Evolutionary conservation across 176 grass and related monocot genomes (phyloP).

Genomic region (Triticum timopheevii): DNA sequence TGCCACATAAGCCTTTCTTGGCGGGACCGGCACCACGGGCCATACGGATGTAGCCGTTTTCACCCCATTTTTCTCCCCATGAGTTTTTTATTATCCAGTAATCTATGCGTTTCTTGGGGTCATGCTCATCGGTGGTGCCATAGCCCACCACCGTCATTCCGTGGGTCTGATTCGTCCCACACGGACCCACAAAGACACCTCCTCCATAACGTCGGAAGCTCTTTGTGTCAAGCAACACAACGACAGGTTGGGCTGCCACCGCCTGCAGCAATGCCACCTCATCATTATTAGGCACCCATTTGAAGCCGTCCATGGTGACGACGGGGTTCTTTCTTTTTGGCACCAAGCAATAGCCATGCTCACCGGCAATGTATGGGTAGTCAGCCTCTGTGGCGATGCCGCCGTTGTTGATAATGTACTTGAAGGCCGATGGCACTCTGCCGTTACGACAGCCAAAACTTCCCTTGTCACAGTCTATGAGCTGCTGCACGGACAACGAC

Average conservation of each 20-base stretch:
- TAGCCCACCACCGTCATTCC: conserved; percentile 25
- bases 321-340: too few species aligned
- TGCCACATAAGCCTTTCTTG: conserved; percentile 27
- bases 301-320: too few species aligned
- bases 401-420: too few species aligned
- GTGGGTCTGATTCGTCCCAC: neutral
- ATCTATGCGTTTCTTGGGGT: neutral
- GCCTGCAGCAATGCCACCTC: neutral
- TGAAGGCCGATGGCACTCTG: too few species aligned
- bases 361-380: too few species aligned
- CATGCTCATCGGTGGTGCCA: neutral
- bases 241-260: neutral
- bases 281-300: too few species aligned
- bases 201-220: conserved; percentile 9
- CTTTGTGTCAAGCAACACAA: neutral
- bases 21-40: neutral
- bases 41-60: conserved; percentile 56
- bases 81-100: conserved; percentile 72
- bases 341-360: too few species aligned
- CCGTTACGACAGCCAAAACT: too few species aligned
- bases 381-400: too few species aligned
- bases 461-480: too few species aligned
- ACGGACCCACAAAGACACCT: conserved; percentile 35
- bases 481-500: too few species aligned
- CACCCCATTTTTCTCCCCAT: conserved; percentile 51